A percentile compares a stretch with the other conserved stretches of the same genome.
Evolutionary conservation across 441 rosid genomes (phyloP).

Genomic region (Populus hybrid): DNA sequence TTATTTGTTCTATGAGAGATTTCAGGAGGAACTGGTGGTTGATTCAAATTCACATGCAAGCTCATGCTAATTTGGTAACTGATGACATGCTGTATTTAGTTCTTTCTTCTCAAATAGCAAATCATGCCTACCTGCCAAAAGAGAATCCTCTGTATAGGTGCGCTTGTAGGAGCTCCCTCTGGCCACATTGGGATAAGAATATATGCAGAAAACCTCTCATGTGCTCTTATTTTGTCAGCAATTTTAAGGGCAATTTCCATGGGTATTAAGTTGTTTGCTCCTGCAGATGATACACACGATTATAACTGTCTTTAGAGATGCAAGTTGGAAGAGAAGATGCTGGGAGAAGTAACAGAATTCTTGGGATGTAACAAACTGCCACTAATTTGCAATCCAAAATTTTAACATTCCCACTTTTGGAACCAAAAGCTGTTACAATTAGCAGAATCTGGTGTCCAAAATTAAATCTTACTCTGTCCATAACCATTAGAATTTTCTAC

Average conservation of each 20-base stretch:
- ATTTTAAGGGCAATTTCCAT: conserved; percentile 98
- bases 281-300: conserved; percentile 33
- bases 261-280: conserved; percentile 93
- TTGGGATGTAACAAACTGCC: background rate
- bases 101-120: background rate
- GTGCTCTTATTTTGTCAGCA: conserved; percentile 81
- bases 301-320: background rate
- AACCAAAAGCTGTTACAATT: background rate
- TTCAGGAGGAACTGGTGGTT: background rate
- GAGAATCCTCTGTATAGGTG: conserved; percentile 83
- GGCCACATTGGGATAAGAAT: conserved; percentile 98
- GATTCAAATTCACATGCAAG: background rate
- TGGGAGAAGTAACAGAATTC: background rate
- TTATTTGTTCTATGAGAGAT: background rate
- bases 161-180: conserved; percentile 81
- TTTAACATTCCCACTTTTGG: background rate
- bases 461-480: background rate
- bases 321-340: background rate
- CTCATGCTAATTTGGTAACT: background rate
- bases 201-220: conserved; percentile 87
- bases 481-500: background rate
- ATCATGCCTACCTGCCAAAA: conserved; percentile 78
- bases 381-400: background rate
- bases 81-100: background rate
- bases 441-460: background rate